Percentiles rank a stretch among this genome's conserved stretches.
phyloP scores from a whole-genome alignment of 2,329 filamentous ascomycete species.

The Sporothrix dimorphospora region DNA sequence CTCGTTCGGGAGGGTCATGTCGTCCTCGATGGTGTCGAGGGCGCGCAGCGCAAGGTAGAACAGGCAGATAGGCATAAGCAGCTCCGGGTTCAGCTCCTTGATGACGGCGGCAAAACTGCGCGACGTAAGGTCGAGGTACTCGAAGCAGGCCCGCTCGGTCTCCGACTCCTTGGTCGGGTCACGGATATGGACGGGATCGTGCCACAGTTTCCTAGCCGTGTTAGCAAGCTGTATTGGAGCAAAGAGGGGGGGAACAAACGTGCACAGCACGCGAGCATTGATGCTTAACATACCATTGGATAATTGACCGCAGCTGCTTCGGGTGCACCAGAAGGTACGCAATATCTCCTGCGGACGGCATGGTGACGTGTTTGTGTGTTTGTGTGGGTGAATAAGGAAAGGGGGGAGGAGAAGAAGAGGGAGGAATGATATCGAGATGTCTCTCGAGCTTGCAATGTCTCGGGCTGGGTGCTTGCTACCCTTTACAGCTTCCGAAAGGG shows the following conservation, averaged over 20 bases:
- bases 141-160: conserved; percentile 80
- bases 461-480: neutral
- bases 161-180: conserved; percentile 73
- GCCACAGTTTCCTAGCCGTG: conserved; percentile 84
- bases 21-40: conserved; percentile 97
- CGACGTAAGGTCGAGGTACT: conserved; percentile 83
- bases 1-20: conserved; percentile 84
- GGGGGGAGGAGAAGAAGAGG: neutral
- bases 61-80: conserved; percentile 80
- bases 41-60: conserved; percentile 94
- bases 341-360: conserved; percentile 57
- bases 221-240: neutral
- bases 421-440: neutral
- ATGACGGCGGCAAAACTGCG: conserved; percentile 94
- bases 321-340: conserved; percentile 78
- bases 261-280: conserved; percentile 20
- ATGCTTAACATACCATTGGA: conserved; percentile 92
- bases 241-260: neutral
- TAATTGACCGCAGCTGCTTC: conserved; percentile 75
- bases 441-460: neutral
- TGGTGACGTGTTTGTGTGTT: conserved; percentile 46
- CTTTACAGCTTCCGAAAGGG: conserved; percentile 14
- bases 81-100: conserved; percentile 90
- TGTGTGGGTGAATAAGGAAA: neutral
- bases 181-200: conserved; percentile 87